Evolutionary conservation across 2,329 filamentous ascomycete species (phyloP).

Genomic region (Calonectria leucothoes): DNA sequence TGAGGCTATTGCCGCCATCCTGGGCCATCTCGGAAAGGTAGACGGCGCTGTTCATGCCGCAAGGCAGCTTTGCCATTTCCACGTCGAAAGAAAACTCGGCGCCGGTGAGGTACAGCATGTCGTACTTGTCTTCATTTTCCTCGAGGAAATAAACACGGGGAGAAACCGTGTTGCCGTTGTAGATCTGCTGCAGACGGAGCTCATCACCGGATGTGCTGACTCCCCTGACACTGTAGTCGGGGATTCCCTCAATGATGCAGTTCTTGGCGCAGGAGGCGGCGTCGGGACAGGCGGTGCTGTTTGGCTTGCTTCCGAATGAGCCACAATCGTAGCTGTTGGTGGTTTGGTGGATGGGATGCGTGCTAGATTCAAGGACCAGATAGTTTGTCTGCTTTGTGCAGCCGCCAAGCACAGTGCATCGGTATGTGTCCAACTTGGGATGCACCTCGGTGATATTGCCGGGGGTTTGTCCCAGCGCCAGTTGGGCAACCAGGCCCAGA

Average conservation of each 20-base stretch:
- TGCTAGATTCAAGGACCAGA: slow-evolving; percentile 61
- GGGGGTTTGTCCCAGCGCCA: slow-evolving; percentile 50
- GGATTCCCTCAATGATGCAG: slow-evolving; percentile 63
- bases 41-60: slow-evolving; percentile 75
- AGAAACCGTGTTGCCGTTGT: slow-evolving; percentile 31
- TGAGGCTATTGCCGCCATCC: slow-evolving; percentile 68
- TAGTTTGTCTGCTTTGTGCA: slow-evolving; percentile 60
- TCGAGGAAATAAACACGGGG: slow-evolving; percentile 71
- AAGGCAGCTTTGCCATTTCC: slow-evolving; percentile 72
- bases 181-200: slow-evolving; percentile 43
- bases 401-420: slow-evolving; percentile 62
- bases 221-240: slow-evolving; percentile 55
- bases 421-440: slow-evolving; percentile 62
- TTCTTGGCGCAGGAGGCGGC: slow-evolving; percentile 63
- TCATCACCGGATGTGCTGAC: slow-evolving; percentile 45
- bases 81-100: slow-evolving; percentile 75
- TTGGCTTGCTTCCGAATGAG: slow-evolving; percentile 45
- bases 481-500: slow-evolving; percentile 24
- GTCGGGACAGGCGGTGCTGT: slow-evolving; percentile 60
- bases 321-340: slow-evolving; percentile 43
- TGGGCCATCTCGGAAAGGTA: slow-evolving; percentile 68
- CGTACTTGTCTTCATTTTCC: slow-evolving; percentile 64
- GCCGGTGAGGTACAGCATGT: slow-evolving; percentile 69
- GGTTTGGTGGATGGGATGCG: slow-evolving; percentile 58
- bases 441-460: slow-evolving; percentile 58